phyloP scores from a whole-genome alignment of 106 monocot genomes.

The Agapanthus africanus region DNA sequence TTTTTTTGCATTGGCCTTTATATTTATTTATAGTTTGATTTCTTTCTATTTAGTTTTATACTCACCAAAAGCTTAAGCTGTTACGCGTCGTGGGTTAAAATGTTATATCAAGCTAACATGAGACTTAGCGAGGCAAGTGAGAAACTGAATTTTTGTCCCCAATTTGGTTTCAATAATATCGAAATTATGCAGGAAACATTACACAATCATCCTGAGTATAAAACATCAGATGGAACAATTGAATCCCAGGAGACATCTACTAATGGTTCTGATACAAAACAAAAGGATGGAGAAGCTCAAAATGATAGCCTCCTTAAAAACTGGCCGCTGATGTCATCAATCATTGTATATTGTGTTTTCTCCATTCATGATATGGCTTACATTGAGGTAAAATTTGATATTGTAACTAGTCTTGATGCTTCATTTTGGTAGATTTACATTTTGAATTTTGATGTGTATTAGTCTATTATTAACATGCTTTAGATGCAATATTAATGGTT shows the following conservation, averaged over 20 bases:
- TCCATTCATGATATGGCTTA: constrained; percentile 71
- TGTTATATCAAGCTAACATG: no score
- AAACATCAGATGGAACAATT: constrained; percentile 12
- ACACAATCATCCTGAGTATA: constrained; percentile 28
- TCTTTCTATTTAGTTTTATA: neutral
- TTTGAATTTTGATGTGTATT: no score
- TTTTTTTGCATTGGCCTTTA: neutral
- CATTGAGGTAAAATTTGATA: constrained; percentile 42
- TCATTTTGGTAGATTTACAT: no score
- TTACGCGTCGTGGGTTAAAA: no score
- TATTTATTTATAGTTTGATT: neutral
- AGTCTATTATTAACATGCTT: no score
- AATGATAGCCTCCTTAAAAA: constrained; percentile 45
- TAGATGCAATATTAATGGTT: no score
- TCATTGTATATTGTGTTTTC: constrained; percentile 62
- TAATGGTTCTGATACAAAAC: constrained; percentile 10
- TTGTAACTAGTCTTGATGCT: no score
- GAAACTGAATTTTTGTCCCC: neutral
- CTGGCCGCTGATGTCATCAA: constrained; percentile 67
- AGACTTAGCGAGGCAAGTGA: neutral
- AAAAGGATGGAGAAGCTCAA: constrained; percentile 10
- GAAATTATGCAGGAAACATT: constrained; percentile 31
- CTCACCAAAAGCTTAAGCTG: no score
- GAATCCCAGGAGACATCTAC: constrained; percentile 19
- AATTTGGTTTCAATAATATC: neutral